Evolutionary conservation across 805 yeast species (phyloP), one percentile per base, ranked within the genome.

Genomic region (Nakazawaea peltata): DNA sequence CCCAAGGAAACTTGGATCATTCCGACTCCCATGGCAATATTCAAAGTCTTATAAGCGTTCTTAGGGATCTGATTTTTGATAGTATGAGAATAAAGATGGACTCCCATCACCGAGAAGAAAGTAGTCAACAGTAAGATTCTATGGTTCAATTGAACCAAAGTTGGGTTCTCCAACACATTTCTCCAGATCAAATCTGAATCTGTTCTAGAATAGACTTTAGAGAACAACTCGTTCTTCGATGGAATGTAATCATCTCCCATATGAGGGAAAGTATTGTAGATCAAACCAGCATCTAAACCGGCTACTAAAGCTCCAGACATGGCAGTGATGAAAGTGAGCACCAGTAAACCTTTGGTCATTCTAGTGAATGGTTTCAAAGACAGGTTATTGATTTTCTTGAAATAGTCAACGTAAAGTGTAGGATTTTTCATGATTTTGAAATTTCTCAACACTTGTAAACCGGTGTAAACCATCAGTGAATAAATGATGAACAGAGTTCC

Each of bases 271-370:
- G 94, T 81, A 58, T 92, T 92, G 60, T 92, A 92, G 45, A 92
- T 87, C 58, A 88, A 66, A 33, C 98, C 98, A 3, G 99, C 98
- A 59, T 92, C 98, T 37, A 92, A 67, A 7, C 98, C 98, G 12
- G 99, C 98, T 30, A 92, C 99, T 69, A 92, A 76, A 12, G 95
- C 97, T 42, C 98, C 99, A 9, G 95, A 75, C 94, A 92, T 82
- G 13, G 97, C 95, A 14, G 99, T 92, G 27, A 81, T 40, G 48
- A 87, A 90, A 1, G 90, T 81, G 35, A 90, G 60, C 2, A 65
- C 77, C 21, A 85, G 62, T 27, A 92, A 59, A 0, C 68, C 81
- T 8, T 60, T 40, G 1, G 84, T 70, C 23, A 69, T 48, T 27
- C 65, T 56, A 54, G 87, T 75, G 47, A 81, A 67, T 30, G 65